phyloP scores from a whole-genome alignment of 2,329 filamentous ascomycete genomes.

The Aspergillus fumigatus region DNA sequence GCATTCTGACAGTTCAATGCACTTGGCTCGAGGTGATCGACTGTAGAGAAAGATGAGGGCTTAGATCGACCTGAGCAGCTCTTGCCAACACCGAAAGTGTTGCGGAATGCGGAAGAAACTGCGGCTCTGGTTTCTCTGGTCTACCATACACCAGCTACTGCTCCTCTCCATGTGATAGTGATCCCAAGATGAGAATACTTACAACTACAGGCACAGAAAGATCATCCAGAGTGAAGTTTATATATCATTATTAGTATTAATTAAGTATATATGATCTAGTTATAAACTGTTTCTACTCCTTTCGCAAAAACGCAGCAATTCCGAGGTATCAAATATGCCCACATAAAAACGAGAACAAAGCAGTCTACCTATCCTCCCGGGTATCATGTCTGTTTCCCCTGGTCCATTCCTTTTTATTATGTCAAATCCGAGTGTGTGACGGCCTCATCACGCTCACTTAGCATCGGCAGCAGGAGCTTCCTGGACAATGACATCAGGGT shows the following conservation, averaged over 20 bases:
- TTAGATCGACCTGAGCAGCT: neutral
- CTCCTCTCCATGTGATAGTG: neutral
- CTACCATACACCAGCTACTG: neutral
- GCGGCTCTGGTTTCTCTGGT: neutral
- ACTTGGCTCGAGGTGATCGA: neutral
- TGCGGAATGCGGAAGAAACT: neutral
- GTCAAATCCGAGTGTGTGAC: neutral
- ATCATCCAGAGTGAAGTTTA: neutral
- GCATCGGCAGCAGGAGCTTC: constrained; percentile 10
- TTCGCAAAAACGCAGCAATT: constrained; percentile 5
- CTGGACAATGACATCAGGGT: constrained; percentile 18
- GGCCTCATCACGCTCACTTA: constrained; percentile 8
- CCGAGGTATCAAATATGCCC: constrained; percentile 15
- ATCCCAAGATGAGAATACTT: neutral
- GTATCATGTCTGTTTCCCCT: constrained; percentile 16
- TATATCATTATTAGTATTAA: constrained; percentile 1
- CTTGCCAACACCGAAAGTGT: neutral
- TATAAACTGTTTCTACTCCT: neutral
- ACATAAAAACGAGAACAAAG: constrained; percentile 11
- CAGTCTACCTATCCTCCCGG: constrained; percentile 12
- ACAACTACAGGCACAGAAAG: neutral
- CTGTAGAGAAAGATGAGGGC: neutral
- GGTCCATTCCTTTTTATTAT: constrained; percentile 6
- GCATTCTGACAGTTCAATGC: neutral
- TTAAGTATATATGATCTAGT: neutral